Evolutionary conservation across 2,329 filamentous ascomycete species (phyloP), one percentile per base, ranked within the genome.

Genomic region (Aspergillus phoenicis): DNA sequence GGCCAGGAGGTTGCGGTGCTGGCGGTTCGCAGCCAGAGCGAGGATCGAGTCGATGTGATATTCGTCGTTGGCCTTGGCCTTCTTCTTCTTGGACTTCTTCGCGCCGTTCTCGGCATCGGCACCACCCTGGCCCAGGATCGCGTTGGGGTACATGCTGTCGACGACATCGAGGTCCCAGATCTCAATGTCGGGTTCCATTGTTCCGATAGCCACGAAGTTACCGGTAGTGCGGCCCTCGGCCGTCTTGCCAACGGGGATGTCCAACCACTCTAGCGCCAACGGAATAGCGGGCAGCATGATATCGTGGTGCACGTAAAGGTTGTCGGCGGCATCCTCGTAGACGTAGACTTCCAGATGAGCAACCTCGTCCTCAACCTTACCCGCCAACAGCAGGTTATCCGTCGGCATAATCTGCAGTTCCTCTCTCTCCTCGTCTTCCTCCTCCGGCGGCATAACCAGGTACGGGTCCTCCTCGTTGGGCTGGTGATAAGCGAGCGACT

Each of bases 241-340:
- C 10, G 83, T 78, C 75, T 92, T 91, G 66, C 90, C 89, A 38
- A 97, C 92, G n/a, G 92, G 89, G 59, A 97, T 84, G 75, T 97
- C 91, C 48, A 99, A 80, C 95, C 95, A 99, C 81, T 99, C 95
- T 43, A 98, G 85, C 72, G 92, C 95, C 6, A 99, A 87, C 10
- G 95, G 95, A 73, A 99, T 97, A 24, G 94, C 94, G 33, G 95
- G 95, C 59, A 99, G 85, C 94, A 99, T 98, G 70, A 99, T 96
- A 78, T 99, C 95, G 84, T 99, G 95, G 81, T 99, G 95, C 24
- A 99, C 94, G 77, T 99, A 99, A 63, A 99, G 88, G 75, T 99
- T 99, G 79, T 98, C 95, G 48, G 89, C 91, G 64, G 87, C 87
- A 70, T 98, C 95, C 77, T 99, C 95, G 79, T 98, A 99, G 28